Percentiles rank a stretch among this genome's conserved stretches.
Evolutionary conservation across 2,329 filamentous ascomycete genomes (phyloP).

Genomic region (Diaporthe citri): DNA sequence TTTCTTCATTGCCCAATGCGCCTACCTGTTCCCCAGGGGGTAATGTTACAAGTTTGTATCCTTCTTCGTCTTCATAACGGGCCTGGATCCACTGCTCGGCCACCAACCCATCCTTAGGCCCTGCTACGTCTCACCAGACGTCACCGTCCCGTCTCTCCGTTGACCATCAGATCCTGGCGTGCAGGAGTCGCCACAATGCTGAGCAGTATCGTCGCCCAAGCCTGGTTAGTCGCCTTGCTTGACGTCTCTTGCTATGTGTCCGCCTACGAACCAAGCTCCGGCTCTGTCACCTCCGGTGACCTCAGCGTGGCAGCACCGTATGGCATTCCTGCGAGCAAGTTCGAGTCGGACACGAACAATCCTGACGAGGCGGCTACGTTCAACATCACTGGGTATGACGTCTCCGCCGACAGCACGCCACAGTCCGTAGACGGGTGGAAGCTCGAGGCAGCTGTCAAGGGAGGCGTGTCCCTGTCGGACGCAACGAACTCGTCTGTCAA

Average conservation of each 20-base stretch:
- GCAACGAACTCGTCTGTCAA: constrained; percentile 24
- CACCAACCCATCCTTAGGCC: not conserved
- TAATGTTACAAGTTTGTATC: constrained; percentile 9
- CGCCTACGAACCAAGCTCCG: constrained; percentile 15
- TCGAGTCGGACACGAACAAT: constrained; percentile 27
- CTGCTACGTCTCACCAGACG: not conserved
- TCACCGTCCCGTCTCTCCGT: not conserved
- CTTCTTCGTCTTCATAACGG: not conserved
- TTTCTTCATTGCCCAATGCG: not conserved
- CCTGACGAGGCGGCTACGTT: constrained; percentile 17
- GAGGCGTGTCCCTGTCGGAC: constrained; percentile 25
- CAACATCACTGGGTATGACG: constrained; percentile 34
- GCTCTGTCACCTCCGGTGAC: constrained; percentile 22
- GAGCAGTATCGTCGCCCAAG: not conserved
- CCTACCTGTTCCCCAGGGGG: not conserved
- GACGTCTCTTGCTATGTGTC: not conserved
- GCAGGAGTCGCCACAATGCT: constrained; percentile 3
- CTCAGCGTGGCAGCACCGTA: constrained; percentile 22
- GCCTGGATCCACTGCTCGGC: not conserved
- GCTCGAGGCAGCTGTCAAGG: constrained; percentile 31
- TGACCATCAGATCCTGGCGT: not conserved
- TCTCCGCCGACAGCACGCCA: constrained; percentile 20
- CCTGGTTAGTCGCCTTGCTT: not conserved
- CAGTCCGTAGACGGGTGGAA: constrained; percentile 26
- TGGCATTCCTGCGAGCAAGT: constrained; percentile 30